phyloP scores from a whole-genome alignment of 106 monocot genomes.

The Dendrobium officinale region DNA sequence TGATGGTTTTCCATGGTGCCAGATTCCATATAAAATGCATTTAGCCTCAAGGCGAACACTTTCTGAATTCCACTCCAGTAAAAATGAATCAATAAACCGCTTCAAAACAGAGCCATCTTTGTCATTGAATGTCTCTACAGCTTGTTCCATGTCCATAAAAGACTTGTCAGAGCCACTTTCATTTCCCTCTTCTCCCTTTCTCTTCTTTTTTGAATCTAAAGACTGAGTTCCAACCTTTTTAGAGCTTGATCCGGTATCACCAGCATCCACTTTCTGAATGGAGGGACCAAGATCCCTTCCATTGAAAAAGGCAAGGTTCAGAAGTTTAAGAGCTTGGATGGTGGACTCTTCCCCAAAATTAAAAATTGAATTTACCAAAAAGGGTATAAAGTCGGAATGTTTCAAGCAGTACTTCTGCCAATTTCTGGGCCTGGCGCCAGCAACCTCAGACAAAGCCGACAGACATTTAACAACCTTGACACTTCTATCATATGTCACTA shows the following conservation, averaged over 20 bases:
- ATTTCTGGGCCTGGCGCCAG: constrained; percentile 83
- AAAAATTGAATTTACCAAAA: constrained; percentile 64
- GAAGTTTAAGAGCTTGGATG: constrained; percentile 82
- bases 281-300: constrained; percentile 63
- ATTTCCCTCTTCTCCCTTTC: constrained; percentile 71
- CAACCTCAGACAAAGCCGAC: constrained; percentile 81
- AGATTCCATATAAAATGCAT: constrained; percentile 78
- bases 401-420: constrained; percentile 96
- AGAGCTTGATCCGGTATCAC: constrained; percentile 34
- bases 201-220: constrained; percentile 80
- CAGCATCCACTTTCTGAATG: constrained; percentile 43
- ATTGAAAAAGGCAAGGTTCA: constrained; percentile 80
- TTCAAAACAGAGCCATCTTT: constrained; percentile 52
- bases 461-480: constrained; percentile 92
- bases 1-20: constrained; percentile 74
- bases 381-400: constrained; percentile 60
- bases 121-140: constrained; percentile 61
- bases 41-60: constrained; percentile 86
- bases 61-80: constrained; percentile 90
- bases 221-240: constrained; percentile 40
- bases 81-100: constrained; percentile 77
- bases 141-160: constrained; percentile 87
- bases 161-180: constrained; percentile 67
- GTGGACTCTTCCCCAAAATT: constrained; percentile 86
- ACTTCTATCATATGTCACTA: constrained; percentile 74